Evolutionary conservation across 2,329 filamentous ascomycete genomes (phyloP).

Genomic region (Pseudogymnoascus sp.): DNA sequence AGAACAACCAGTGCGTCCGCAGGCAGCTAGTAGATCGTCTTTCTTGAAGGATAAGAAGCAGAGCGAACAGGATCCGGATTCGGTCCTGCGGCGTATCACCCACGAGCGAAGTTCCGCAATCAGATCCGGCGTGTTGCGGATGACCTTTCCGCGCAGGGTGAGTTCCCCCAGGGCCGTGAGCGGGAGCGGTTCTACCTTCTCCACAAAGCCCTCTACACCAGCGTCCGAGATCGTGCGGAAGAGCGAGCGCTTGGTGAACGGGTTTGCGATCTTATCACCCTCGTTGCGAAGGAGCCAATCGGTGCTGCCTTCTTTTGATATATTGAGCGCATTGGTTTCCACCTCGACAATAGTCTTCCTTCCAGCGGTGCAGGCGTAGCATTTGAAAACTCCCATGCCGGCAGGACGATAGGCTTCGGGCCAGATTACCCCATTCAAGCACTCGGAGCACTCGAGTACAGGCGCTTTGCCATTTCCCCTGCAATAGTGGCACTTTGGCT

Average conservation of each 20-base stretch:
- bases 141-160: background rate
- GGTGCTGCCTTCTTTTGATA: background rate
- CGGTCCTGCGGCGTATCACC: background rate
- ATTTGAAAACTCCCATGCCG: constrained; percentile 31
- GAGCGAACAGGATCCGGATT: background rate
- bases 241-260: background rate
- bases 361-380: constrained; percentile 34
- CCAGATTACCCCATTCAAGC: constrained; percentile 35
- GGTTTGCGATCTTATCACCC: background rate
- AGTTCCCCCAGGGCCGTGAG: background rate
- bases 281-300: background rate
- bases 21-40: background rate
- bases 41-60: background rate
- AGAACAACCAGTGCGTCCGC: background rate
- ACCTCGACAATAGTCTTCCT: constrained; percentile 11
- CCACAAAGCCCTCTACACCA: background rate
- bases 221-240: background rate
- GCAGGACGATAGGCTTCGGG: constrained; percentile 36
- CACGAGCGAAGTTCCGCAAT: background rate
- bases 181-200: background rate
- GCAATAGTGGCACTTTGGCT: background rate
- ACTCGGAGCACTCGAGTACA: background rate
- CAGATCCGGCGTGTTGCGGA: background rate
- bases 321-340: background rate
- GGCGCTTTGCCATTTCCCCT: background rate